A percentile compares a stretch with the other conserved stretches of the same genome.
These are phyloP conservation scores for Cyberlindnera maritima DNA, from an alignment of 805 yeast genomes.

Conservation along the genomic window DNA sequence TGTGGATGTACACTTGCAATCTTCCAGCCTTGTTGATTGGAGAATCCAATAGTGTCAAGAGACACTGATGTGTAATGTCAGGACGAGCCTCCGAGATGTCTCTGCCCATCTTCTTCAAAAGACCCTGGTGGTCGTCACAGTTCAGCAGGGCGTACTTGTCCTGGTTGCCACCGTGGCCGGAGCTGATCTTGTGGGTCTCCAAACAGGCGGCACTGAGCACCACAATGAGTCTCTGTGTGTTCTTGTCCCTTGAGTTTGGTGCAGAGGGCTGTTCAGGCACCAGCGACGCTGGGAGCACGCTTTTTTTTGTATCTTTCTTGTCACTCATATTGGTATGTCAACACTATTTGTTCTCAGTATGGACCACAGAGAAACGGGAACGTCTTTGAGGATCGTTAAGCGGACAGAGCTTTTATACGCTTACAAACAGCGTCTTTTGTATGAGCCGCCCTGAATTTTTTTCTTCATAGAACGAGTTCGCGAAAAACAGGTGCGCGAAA, in stretches of 20 bases:
- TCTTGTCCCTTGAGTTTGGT: conserved; percentile 79
- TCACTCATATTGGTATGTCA: not conserved
- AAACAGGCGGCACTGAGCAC: conserved; percentile 95
- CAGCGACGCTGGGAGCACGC: conserved; percentile 60
- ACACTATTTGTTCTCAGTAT: conserved; percentile 5
- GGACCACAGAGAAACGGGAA: not conserved
- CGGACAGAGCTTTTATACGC: not conserved
- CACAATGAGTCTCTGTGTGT: conserved; percentile 82
- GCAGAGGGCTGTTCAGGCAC: conserved; percentile 87
- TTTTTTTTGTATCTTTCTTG: conserved; percentile 21
- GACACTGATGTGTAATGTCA: conserved; percentile 98
- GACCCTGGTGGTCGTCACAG: conserved; percentile 98
- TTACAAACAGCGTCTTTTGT: not conserved
- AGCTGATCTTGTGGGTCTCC: conserved; percentile 88
- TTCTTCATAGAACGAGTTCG: not conserved
- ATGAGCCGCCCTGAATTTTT: not conserved
- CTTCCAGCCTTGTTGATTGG: conserved; percentile 98
- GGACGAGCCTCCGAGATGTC: conserved; percentile 98
- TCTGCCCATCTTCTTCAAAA: conserved; percentile 91
- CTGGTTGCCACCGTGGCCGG: conserved; percentile 68
- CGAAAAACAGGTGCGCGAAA: not conserved
- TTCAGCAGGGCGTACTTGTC: conserved; percentile 92
- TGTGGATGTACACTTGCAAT: conserved; percentile 93
- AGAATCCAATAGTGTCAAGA: conserved; percentile 90
- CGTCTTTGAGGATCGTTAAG: not conserved